These are phyloP conservation scores for Salvia hispanica DNA, from an alignment of 257 asterid species.

Conservation along the genomic window DNA sequence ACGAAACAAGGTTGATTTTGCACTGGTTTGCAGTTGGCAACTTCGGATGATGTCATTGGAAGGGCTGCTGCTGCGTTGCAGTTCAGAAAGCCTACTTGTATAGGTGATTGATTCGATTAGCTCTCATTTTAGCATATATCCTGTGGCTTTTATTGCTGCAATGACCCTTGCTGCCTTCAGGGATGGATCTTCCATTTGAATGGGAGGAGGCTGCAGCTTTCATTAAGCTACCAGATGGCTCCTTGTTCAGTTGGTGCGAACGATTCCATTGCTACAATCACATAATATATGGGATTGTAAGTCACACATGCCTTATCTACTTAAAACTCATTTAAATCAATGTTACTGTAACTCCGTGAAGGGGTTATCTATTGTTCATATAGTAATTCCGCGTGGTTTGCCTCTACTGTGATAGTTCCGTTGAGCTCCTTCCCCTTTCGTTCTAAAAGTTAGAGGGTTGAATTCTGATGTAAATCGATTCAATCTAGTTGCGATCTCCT, in stretches of 20 bases:
- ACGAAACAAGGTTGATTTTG: background rate
- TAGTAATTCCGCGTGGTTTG: background rate
- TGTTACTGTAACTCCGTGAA: background rate
- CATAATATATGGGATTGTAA: conserved; percentile 71
- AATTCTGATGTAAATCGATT: background rate
- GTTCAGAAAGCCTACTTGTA: conserved; percentile 75
- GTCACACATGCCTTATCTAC: conserved; percentile 31
- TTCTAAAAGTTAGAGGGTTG: background rate
- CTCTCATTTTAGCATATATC: background rate
- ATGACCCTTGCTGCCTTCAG: conserved; percentile 44
- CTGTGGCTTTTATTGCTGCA: background rate
- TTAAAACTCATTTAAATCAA: background rate
- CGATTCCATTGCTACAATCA: conserved; percentile 76
- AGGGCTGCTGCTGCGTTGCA: conserved; percentile 81
- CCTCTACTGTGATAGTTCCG: background rate
- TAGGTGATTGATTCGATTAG: conserved; percentile 51
- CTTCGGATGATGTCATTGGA: conserved; percentile 64
- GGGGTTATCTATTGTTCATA: background rate
- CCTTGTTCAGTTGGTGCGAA: conserved; percentile 96
- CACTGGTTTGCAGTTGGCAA: conserved; percentile 70
- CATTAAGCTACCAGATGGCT: conserved; percentile 85
- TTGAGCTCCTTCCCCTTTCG: conserved; percentile 5
- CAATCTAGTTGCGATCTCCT: no score
- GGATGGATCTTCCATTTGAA: conserved; percentile 85
- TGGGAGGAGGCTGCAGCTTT: conserved; percentile 89